Base-by-base conservation (phyloP, 2,329 filamentous ascomycete genomes). In the Escovopsis weberi region DNA sequence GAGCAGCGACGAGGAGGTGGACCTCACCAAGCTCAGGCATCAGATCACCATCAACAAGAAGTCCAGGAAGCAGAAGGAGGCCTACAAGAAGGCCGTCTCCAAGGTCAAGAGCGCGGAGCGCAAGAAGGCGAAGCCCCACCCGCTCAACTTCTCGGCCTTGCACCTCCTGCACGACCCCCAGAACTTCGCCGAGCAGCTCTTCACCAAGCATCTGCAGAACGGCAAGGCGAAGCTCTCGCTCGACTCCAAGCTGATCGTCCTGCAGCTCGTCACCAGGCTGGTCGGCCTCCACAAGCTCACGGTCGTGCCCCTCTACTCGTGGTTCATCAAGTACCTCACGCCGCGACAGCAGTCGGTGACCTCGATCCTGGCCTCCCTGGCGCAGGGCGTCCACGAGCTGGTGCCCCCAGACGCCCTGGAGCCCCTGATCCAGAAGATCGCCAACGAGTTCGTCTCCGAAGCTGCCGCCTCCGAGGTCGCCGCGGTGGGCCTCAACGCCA, bases 401-500 rank as follows among this genome's bases (percentile, higher is more conserved):
- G 88, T 98, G 0, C 91, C 91, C 0, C 89, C 89, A 0, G 91
- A 98, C 67, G 83, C 80, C 0, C 69, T 98, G 10, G 88, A 96
- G 59, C 89, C 91, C 0, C 66, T 96, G 4, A 70, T 98, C 2
- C 81, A 86, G 59, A 96, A 95, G 66, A 96, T 98, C 53, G 89
- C 91, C 30, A 95, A 96, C 56, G 91, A 98, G 59, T 98, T 98
- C 56, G 89, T 98, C 2, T 94, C 87, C 0, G 91, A 98, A 64
- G 91, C 86, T 1, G 80, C 88, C 0, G 88, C 91, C 1, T 75
- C 84, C 4, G 88, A 96, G 61, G 89, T 98, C 28, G 85, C 85
- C 1, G 81, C 88, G 4, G 89, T 91, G 4, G 91, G 89, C 55
- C 70, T 98, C 43, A 95, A 96, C 59, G 83, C 87, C 12, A 96